Conservation (phyloP, 495 filamentous ascomycete species). For the Penicillium ucsense region DNA sequence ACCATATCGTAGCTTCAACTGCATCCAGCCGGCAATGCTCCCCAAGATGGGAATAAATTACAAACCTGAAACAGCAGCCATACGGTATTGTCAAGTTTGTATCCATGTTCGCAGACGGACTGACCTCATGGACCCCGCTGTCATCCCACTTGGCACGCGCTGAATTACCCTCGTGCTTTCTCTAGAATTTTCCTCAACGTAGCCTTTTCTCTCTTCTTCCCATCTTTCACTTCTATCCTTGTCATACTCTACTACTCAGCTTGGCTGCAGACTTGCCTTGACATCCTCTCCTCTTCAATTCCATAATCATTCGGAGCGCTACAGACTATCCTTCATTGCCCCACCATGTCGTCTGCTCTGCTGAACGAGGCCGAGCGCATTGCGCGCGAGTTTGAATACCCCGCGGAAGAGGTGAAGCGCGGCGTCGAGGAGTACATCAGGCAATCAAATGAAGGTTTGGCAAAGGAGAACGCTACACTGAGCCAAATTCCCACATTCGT, state of each 20-base stretch:
- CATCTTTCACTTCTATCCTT: conserved; percentile 2
- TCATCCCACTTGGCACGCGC: conserved; percentile 10
- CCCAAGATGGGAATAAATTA: not conserved
- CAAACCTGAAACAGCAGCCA: not conserved
- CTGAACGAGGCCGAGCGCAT: conserved; percentile 67
- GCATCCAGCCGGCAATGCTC: not conserved
- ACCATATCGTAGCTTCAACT: not conserved
- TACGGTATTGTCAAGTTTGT: not conserved
- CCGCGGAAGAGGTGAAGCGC: conserved; percentile 64
- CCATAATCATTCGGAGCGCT: not conserved
- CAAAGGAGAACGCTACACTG: conserved; percentile 67
- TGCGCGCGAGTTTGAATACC: conserved; percentile 78
- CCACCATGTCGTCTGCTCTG: conserved; percentile 41
- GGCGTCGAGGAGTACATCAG: conserved; percentile 75
- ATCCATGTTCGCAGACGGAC: conserved; percentile 1
- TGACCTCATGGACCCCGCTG: conserved; percentile 32
- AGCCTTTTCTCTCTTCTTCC: conserved; percentile 2
- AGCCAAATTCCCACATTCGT: conserved; percentile 97
- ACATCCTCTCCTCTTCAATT: not conserved
- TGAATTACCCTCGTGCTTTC: conserved; percentile 6
- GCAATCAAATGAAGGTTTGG: conserved; percentile 80
- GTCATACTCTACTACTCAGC: not conserved
- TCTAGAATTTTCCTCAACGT: conserved; percentile 3
- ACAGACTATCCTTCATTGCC: not conserved
- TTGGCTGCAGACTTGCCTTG: not conserved